Conservation (phyloP, 139 green algal species). For the Closterium sp. region DNA sequence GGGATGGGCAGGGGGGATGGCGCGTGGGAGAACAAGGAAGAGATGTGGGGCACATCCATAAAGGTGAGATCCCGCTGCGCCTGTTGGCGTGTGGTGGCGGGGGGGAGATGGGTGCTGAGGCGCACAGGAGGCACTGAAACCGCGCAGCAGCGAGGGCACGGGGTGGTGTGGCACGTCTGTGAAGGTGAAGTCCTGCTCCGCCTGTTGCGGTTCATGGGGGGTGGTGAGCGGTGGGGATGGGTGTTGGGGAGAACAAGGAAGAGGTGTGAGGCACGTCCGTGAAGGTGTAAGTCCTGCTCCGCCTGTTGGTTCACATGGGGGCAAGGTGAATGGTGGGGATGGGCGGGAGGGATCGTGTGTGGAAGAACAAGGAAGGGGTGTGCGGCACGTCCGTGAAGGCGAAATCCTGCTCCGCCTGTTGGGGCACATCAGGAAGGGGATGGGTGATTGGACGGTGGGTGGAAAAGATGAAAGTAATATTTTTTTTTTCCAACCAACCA, state of each 20-base stretch:
- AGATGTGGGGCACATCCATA: slow-evolving; percentile 20
- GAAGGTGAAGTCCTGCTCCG: slow-evolving; percentile 63
- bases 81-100: not conserved
- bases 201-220: slow-evolving; percentile 21
- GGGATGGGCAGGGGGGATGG: not conserved
- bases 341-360: not conserved
- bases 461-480: not conserved
- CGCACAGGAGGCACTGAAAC: slow-evolving; percentile 66
- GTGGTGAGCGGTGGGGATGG: not conserved
- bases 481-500: too few species aligned
- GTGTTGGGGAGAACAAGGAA: too few species aligned
- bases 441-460: not conserved
- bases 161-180: slow-evolving; percentile 52
- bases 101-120: too few species aligned
- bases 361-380: slow-evolving; percentile 40
- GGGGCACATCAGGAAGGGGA: too few species aligned
- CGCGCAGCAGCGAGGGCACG: slow-evolving; percentile 85
- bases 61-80: slow-evolving; percentile 61
- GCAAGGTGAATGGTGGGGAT: not conserved
- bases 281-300: slow-evolving; percentile 47
- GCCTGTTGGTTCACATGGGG: too few species aligned
- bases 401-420: slow-evolving; percentile 58
- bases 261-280: slow-evolving; percentile 13
- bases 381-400: slow-evolving; percentile 54
- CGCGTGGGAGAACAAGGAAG: too few species aligned